These are phyloP conservation scores for Zygotorulaspora danielsina DNA, from an alignment of 805 yeast genomes.

Conservation along the genomic window DNA sequence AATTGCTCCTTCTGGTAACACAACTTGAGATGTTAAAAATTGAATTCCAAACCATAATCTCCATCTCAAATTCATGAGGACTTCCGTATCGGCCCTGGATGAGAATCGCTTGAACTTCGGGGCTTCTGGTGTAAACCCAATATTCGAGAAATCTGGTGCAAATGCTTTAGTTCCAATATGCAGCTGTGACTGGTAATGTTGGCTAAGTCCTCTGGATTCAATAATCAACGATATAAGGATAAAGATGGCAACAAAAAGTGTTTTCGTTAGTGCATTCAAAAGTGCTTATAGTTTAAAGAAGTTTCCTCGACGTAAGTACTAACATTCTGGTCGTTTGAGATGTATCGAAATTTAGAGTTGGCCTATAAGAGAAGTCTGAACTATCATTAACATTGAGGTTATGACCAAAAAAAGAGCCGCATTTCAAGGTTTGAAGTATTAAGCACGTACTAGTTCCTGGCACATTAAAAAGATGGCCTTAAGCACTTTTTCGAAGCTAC, in stretches of 20 bases:
- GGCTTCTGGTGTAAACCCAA: constrained; percentile 15
- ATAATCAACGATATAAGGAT: constrained; percentile 9
- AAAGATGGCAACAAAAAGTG: constrained; percentile 12
- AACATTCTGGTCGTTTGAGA: too few species aligned
- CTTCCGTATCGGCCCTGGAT: background rate
- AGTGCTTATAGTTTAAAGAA: constrained; percentile 11
- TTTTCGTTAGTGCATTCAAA: constrained; percentile 14
- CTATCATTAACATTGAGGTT: constrained; percentile 10
- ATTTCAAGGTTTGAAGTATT: constrained; percentile 12
- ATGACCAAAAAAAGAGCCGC: constrained; percentile 11
- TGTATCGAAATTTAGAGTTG: too few species aligned
- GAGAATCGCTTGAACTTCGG: too few species aligned
- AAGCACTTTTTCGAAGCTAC: constrained; percentile 8
- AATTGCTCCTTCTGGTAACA: constrained; percentile 11
- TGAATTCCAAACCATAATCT: constrained; percentile 14
- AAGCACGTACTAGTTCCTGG: constrained; percentile 6
- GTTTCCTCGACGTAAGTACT: too few species aligned
- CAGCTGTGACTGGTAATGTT: constrained; percentile 8
- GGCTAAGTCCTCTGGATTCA: constrained; percentile 12
- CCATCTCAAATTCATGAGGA: constrained; percentile 8
- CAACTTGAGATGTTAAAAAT: constrained; percentile 6
- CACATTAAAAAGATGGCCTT: background rate
- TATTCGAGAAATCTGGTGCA: constrained; percentile 8
- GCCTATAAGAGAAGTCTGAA: background rate
- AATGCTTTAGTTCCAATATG: constrained; percentile 10